Conservation (phyloP, 2,329 filamentous ascomycete genomes). For the Talaromyces sp. region DNA sequence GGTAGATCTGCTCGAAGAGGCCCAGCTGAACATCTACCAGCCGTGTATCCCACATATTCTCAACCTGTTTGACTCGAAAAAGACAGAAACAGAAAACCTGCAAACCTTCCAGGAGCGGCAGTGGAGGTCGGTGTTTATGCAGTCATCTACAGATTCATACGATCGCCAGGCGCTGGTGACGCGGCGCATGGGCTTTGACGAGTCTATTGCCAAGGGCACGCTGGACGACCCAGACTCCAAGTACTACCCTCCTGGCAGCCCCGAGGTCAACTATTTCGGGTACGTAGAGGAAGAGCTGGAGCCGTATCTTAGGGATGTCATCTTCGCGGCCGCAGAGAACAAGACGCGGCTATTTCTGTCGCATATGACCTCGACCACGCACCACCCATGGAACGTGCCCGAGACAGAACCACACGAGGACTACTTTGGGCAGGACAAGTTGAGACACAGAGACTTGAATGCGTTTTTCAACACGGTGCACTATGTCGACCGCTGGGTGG, state of each 20-base stretch:
- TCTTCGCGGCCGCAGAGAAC: slow-evolving; percentile 20
- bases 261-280: slow-evolving; percentile 42
- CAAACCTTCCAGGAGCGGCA: slow-evolving; percentile 12
- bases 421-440: slow-evolving; percentile 16
- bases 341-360: slow-evolving; percentile 24
- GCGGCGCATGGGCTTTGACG: slow-evolving; percentile 30
- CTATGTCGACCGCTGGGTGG: slow-evolving; percentile 42
- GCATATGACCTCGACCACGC: slow-evolving; percentile 27
- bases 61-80: slow-evolving; percentile 30
- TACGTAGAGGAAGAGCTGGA: slow-evolving; percentile 36
- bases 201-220: slow-evolving; percentile 21
- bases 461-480: slow-evolving; percentile 41
- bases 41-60: slow-evolving; percentile 36
- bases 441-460: slow-evolving; percentile 31
- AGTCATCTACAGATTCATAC: slow-evolving; percentile 35
- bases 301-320: slow-evolving; percentile 34
- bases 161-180: slow-evolving; percentile 32
- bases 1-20: slow-evolving; percentile 36
- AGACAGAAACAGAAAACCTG: slow-evolving; percentile 3
- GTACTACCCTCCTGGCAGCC: slow-evolving; percentile 26
- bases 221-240: slow-evolving; percentile 23
- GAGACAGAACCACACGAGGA: slow-evolving; percentile 21
- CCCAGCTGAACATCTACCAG: slow-evolving; percentile 31
- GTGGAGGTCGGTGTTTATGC: slow-evolving; percentile 34
- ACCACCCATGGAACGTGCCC: slow-evolving; percentile 41